These are phyloP conservation scores for Candida palmyrensis DNA, from an alignment of 805 yeast species.

Conservation along the genomic window DNA sequence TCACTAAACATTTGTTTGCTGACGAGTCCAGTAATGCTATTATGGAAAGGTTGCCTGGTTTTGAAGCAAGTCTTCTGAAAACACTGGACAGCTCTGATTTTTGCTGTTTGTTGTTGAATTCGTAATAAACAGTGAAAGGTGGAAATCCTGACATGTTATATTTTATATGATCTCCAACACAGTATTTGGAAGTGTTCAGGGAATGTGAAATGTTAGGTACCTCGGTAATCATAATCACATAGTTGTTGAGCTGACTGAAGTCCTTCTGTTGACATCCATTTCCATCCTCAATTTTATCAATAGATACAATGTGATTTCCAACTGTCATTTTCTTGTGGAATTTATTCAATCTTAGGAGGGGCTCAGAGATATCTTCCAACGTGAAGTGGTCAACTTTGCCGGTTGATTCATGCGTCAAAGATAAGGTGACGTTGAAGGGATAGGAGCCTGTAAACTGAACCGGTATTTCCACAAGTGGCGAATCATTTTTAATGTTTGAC, in stretches of 20 bases:
- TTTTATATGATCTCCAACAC: conserved; percentile 89
- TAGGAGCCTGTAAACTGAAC: conserved; percentile 52
- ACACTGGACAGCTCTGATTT: conserved; percentile 46
- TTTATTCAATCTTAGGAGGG: conserved; percentile 9
- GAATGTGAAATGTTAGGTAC: conserved; percentile 58
- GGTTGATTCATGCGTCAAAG: conserved; percentile 55
- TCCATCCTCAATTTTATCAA: conserved; percentile 57
- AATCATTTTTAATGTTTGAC: conserved; percentile 19
- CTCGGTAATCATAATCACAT: conserved; percentile 63
- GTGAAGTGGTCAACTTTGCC: conserved; percentile 46
- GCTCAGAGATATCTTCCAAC: conserved; percentile 37
- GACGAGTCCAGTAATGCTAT: conserved; percentile 68
- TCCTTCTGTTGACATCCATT: conserved; percentile 60
- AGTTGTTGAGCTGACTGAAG: conserved; percentile 32
- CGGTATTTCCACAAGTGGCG: conserved; percentile 39
- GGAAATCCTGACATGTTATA: conserved; percentile 73
- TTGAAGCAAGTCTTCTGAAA: conserved; percentile 69
- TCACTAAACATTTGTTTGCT: conserved; percentile 65
- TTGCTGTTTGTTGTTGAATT: conserved; percentile 59
- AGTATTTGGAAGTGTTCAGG: conserved; percentile 41
- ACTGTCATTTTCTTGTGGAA: conserved; percentile 39
- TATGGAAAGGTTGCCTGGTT: conserved; percentile 72
- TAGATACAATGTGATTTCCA: conserved; percentile 65
- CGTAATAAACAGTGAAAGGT: conserved; percentile 73
- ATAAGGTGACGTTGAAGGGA: conserved; percentile 58